Conservation (phyloP, 2,329 filamentous ascomycete species). For the Coniochaeta ligniaria region DNA sequence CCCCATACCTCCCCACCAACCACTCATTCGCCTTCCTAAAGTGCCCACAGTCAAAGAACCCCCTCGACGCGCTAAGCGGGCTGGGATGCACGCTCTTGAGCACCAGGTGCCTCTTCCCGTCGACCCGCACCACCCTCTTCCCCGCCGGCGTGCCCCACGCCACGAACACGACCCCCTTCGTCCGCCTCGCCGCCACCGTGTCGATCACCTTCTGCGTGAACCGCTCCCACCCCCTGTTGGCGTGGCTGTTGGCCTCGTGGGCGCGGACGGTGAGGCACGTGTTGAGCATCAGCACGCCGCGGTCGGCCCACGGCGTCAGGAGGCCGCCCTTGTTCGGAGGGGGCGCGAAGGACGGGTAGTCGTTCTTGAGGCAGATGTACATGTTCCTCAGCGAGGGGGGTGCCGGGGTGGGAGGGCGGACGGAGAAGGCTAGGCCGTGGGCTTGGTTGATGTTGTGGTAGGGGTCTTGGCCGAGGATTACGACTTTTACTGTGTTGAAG, state of each 20-base stretch:
- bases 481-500: constrained; percentile 79
- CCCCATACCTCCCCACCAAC: constrained; percentile 71
- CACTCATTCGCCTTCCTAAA: constrained; percentile 81
- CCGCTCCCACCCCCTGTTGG: constrained; percentile 82
- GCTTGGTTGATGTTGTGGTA: constrained; percentile 96
- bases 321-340: constrained; percentile 76
- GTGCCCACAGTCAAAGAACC: constrained; percentile 79
- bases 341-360: constrained; percentile 71
- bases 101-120: constrained; percentile 69
- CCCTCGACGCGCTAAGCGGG: constrained; percentile 75
- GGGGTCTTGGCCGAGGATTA: constrained; percentile 92
- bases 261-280: constrained; percentile 90
- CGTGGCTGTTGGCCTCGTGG: constrained; percentile 79
- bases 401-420: constrained; percentile 78
- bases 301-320: constrained; percentile 88
- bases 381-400: constrained; percentile 92
- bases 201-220: constrained; percentile 93
- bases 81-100: constrained; percentile 86
- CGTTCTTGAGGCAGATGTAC: constrained; percentile 78
- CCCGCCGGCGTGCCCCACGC: constrained; percentile 87
- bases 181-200: constrained; percentile 68
- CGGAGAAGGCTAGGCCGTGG: constrained; percentile 92
- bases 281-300: constrained; percentile 88
- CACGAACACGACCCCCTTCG: constrained; percentile 82
- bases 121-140: constrained; percentile 68